A percentile compares a stretch with the other conserved stretches of the same genome.
phyloP scores from a whole-genome alignment of 441 rosid genomes.

The Populus hybrid region DNA sequence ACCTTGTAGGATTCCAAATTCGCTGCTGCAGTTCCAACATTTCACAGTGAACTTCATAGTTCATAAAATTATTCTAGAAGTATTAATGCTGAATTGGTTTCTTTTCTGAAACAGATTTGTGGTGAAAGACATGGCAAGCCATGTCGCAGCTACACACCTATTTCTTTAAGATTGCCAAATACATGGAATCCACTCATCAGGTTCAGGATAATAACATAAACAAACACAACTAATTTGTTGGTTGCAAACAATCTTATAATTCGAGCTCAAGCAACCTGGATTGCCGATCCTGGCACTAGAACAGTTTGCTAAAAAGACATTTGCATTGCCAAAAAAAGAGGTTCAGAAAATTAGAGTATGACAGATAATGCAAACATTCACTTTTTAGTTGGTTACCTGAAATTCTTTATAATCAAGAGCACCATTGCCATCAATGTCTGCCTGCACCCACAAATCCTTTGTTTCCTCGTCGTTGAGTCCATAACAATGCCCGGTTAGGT shows the following conservation, averaged over 20 bases:
- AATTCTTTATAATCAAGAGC: slow-evolving; percentile 74
- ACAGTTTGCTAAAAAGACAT: neutral
- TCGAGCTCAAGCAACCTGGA: neutral
- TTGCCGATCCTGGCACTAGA: neutral
- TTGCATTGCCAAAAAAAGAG: neutral
- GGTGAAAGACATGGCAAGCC: neutral
- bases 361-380: neutral
- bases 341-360: neutral
- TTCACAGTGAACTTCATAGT: slow-evolving; percentile 2
- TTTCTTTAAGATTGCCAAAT: neutral
- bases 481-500: slow-evolving; percentile 59
- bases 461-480: slow-evolving; percentile 79
- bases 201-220: neutral
- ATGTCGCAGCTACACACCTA: neutral
- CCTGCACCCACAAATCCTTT: slow-evolving; percentile 79
- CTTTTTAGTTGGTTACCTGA: slow-evolving; percentile 43
- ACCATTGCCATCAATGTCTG: slow-evolving; percentile 73
- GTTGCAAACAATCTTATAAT: neutral
- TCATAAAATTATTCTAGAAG: neutral
- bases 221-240: neutral
- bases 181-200: neutral
- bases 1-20: slow-evolving; percentile 67
- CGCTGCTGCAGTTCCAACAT: slow-evolving; percentile 51
- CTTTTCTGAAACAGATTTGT: neutral
- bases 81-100: neutral